phyloP scores from a whole-genome alignment of 129 eudicot species.

The Tagetes patula region DNA sequence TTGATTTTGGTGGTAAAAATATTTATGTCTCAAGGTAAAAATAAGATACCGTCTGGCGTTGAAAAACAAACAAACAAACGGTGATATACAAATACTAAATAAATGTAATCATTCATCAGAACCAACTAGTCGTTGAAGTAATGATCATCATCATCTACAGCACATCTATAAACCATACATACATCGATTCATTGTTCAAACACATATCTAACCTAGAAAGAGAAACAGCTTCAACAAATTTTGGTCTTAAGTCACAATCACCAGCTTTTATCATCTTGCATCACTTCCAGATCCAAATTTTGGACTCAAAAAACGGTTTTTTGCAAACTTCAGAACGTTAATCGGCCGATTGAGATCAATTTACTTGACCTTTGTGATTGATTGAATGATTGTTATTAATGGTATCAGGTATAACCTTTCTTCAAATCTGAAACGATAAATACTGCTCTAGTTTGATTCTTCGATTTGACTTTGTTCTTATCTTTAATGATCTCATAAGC shows the following conservation, averaged over 20 bases:
- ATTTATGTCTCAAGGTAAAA: background rate
- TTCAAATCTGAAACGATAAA: constrained; percentile 1
- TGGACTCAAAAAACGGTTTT: constrained; percentile 5
- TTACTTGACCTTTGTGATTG: constrained; percentile 8
- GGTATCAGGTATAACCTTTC: constrained; percentile 49
- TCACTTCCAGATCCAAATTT: constrained; percentile 34
- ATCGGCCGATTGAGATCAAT: constrained; percentile 21
- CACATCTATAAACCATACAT: constrained; percentile 15
- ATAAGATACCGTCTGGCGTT: constrained; percentile 14
- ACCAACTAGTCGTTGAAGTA: constrained; percentile 34
- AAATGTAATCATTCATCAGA: constrained; percentile 13
- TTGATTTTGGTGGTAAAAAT: background rate
- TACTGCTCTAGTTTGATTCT: background rate
- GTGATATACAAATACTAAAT: background rate
- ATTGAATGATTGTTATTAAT: constrained; percentile 28
- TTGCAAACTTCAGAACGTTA: constrained; percentile 22
- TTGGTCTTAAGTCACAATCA: constrained; percentile 51
- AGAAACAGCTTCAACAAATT: constrained; percentile 24
- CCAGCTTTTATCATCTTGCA: constrained; percentile 1
- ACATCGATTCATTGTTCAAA: background rate
- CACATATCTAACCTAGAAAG: constrained; percentile 17
- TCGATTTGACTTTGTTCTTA: constrained; percentile 20
- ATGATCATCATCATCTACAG: constrained; percentile 21
- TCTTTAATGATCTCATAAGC: background rate
- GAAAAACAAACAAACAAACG: constrained; percentile 16